phyloP scores from a whole-genome alignment of 441 rosid genomes.

The Bocquillonia castaneifolia region DNA sequence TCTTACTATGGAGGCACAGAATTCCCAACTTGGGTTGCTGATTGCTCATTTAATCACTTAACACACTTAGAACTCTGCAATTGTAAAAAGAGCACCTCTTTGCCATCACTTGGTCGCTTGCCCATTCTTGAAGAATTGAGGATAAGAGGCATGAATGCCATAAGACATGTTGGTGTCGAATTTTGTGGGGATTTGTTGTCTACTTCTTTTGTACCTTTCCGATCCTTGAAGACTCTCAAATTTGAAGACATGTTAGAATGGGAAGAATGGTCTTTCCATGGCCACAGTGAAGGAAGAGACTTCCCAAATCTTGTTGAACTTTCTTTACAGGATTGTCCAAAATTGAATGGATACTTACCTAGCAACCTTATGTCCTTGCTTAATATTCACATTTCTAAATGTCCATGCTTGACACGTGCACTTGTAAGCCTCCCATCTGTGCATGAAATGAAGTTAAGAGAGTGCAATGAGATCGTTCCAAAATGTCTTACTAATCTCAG shows the following conservation, averaged over 20 bases:
- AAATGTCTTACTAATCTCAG: too few species aligned
- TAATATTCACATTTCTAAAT: too few species aligned
- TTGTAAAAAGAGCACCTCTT: conserved; percentile 23
- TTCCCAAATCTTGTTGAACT: conserved; percentile 24
- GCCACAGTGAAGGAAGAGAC: not conserved
- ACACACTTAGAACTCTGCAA: conserved; percentile 17
- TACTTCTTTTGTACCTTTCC: conserved; percentile 9
- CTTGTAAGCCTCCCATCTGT: too few species aligned
- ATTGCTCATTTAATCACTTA: conserved; percentile 23
- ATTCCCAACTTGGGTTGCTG: conserved; percentile 32
- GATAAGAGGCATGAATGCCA: conserved; percentile 17
- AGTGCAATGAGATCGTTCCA: too few species aligned
- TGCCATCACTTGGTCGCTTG: conserved; percentile 39
- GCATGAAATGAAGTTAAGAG: too few species aligned
- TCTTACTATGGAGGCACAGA: conserved; percentile 26
- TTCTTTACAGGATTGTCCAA: not conserved
- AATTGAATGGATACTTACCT: conserved; percentile 15
- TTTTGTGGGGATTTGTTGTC: conserved; percentile 24
- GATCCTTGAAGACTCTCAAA: conserved; percentile 20
- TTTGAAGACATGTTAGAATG: conserved; percentile 29
- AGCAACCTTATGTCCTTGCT: too few species aligned
- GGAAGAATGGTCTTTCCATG: conserved; percentile 29
- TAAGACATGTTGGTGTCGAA: conserved; percentile 25
- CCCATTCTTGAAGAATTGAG: conserved; percentile 22
- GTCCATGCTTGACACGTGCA: too few species aligned